Percentiles rank a stretch among this genome's conserved stretches.
These are phyloP conservation scores for Debaryomyces prosopidis DNA, from an alignment of 805 yeast species.

Conservation along the genomic window DNA sequence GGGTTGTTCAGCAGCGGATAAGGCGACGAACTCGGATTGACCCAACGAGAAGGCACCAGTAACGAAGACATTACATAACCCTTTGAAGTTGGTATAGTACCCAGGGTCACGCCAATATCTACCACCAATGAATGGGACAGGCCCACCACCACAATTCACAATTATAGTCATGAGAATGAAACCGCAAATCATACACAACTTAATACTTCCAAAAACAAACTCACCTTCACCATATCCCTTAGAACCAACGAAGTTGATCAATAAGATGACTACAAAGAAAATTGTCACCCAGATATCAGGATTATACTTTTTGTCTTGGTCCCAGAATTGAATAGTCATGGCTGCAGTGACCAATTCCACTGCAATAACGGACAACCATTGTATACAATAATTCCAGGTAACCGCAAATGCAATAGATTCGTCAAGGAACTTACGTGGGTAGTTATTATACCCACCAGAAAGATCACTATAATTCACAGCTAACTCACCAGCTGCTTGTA, in stretches of 20 bases:
- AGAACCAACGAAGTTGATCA: slow-evolving; percentile 47
- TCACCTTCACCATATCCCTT: slow-evolving; percentile 49
- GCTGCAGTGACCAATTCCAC: slow-evolving; percentile 66
- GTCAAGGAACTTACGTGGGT: slow-evolving; percentile 54
- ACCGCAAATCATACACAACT: slow-evolving; percentile 38
- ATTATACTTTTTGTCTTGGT: slow-evolving; percentile 30
- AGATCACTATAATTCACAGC: slow-evolving; percentile 59
- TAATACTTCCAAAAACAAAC: slow-evolving; percentile 37
- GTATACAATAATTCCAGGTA: slow-evolving; percentile 63
- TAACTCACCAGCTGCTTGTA: slow-evolving; percentile 44
- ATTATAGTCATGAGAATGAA: slow-evolving; percentile 43
- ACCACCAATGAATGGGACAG: slow-evolving; percentile 34
- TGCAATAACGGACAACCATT: slow-evolving; percentile 63
- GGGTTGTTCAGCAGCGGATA: slow-evolving; percentile 28
- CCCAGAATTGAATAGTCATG: slow-evolving; percentile 62
- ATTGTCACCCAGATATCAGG: slow-evolving; percentile 60
- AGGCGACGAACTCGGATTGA: slow-evolving; percentile 33
- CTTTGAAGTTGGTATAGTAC: slow-evolving; percentile 28
- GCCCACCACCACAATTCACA: slow-evolving; percentile 39
- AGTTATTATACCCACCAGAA: slow-evolving; percentile 65
- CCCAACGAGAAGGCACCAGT: slow-evolving; percentile 36
- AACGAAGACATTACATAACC: slow-evolving; percentile 28
- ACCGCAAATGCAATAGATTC: slow-evolving; percentile 59
- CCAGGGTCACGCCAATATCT: slow-evolving; percentile 35
- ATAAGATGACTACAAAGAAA: slow-evolving; percentile 46